Conservation (phyloP, 192 early-diverging fungal species). For the Gamsiella multidivaricata region DNA sequence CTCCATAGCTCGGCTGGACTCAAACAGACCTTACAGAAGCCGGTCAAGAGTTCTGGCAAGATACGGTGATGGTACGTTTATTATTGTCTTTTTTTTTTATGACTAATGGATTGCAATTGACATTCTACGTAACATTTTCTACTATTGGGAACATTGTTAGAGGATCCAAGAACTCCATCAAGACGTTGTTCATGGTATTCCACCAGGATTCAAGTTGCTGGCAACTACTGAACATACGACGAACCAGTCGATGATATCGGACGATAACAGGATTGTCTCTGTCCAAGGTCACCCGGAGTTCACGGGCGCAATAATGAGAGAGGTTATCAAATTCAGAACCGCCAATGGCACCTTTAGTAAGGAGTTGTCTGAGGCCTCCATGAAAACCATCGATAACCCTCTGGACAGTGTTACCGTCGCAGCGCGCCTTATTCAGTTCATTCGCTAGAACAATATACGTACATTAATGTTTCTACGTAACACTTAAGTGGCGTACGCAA, state of each 20-base stretch:
- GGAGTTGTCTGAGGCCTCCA: constrained; percentile 31
- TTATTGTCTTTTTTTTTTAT: too few relatives aligned
- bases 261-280: constrained; percentile 66
- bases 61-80: constrained; percentile 20
- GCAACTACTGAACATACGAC: constrained; percentile 64
- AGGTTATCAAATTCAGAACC: constrained; percentile 46
- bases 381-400: constrained; percentile 28
- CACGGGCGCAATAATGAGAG: constrained; percentile 53
- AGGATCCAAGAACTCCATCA: constrained; percentile 74
- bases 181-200: constrained; percentile 73
- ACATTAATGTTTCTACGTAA: background rate
- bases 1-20: constrained; percentile 58
- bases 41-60: constrained; percentile 52
- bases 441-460: background rate
- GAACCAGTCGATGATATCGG: constrained; percentile 70
- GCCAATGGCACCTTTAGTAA: constrained; percentile 47
- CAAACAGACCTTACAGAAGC: constrained; percentile 46
- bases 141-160: constrained; percentile 8
- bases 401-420: constrained; percentile 30
- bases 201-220: constrained; percentile 68
- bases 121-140: background rate
- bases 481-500: background rate
- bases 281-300: constrained; percentile 83
- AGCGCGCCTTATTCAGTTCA: constrained; percentile 26
- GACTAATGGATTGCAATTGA: too few relatives aligned